A percentile compares a stretch with the other conserved stretches of the same genome.
phyloP scores from a whole-genome alignment of 2,329 filamentous ascomycete species.

The Chaetomiaceae sp. region DNA sequence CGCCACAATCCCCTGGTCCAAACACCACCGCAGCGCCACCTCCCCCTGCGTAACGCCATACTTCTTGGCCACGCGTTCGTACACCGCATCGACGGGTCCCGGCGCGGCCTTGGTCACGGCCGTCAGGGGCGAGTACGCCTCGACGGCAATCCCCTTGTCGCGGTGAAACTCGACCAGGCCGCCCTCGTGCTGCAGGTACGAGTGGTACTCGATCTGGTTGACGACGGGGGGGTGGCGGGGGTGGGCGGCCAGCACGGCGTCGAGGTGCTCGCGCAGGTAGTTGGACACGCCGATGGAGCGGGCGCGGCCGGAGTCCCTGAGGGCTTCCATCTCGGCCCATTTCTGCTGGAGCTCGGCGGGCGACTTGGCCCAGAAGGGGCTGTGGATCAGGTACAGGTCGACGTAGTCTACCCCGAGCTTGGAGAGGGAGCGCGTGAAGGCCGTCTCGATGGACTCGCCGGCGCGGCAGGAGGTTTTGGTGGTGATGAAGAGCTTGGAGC shows the following conservation, averaged over 20 bases:
- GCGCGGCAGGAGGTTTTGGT: slow-evolving; percentile 49
- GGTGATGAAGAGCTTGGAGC: slow-evolving; percentile 65
- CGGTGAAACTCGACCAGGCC: slow-evolving; percentile 54
- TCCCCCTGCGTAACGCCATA: slow-evolving; percentile 55
- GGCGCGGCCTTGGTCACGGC: slow-evolving; percentile 45
- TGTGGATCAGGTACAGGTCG: slow-evolving; percentile 65
- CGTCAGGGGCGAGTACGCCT: slow-evolving; percentile 54
- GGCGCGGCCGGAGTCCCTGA: slow-evolving; percentile 62
- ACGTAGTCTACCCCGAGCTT: slow-evolving; percentile 67
- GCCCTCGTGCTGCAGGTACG: slow-evolving; percentile 62
- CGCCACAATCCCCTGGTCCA: slow-evolving; percentile 56
- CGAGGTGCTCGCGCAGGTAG: slow-evolving; percentile 56
- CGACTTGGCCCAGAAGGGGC: slow-evolving; percentile 49
- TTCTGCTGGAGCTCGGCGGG: slow-evolving; percentile 51
- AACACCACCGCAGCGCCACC: slow-evolving; percentile 54
- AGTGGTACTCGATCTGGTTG: slow-evolving; percentile 81
- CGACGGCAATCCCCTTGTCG: slow-evolving; percentile 52
- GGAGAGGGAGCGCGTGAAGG: slow-evolving; percentile 56
- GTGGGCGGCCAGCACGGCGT: slow-evolving; percentile 52
- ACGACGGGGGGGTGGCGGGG: slow-evolving; percentile 59
- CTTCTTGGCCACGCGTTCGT: slow-evolving; percentile 50
- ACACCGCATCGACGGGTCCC: slow-evolving; percentile 51
- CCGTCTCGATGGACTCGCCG: slow-evolving; percentile 40
- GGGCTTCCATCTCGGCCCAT: slow-evolving; percentile 60
- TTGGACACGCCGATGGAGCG: slow-evolving; percentile 75